Evolutionary conservation across 2,329 filamentous ascomycete genomes (phyloP).

Genomic region (Aureobasidium melanogenum): DNA sequence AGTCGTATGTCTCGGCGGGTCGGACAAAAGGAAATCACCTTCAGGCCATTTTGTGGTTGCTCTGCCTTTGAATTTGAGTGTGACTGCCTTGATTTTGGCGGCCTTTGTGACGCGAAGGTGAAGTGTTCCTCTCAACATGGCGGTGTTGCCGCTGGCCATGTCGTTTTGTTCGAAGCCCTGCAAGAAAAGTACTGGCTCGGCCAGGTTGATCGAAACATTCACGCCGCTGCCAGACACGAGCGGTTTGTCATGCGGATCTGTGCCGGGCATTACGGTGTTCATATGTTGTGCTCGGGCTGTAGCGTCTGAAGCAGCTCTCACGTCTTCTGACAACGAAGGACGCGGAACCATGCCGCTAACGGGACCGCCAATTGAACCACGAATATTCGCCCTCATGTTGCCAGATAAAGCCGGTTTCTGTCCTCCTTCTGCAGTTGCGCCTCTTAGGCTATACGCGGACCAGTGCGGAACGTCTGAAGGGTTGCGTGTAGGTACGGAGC

Average conservation of each 20-base stretch:
- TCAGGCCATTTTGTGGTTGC: slow-evolving; percentile 94
- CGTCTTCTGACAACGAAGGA: slow-evolving; percentile 33
- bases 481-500: slow-evolving; percentile 4
- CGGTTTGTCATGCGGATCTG: slow-evolving; percentile 50
- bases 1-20: not conserved
- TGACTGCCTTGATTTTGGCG: slow-evolving; percentile 86
- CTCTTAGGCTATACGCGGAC: not conserved
- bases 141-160: slow-evolving; percentile 56
- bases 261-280: slow-evolving; percentile 21
- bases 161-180: slow-evolving; percentile 69
- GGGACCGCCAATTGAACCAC: slow-evolving; percentile 32
- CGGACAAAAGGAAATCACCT: slow-evolving; percentile 36
- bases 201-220: slow-evolving; percentile 62
- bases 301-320: slow-evolving; percentile 28
- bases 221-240: slow-evolving; percentile 72
- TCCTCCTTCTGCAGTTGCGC: not conserved
- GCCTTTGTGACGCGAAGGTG: slow-evolving; percentile 78
- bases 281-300: slow-evolving; percentile 16
- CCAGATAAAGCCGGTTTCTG: not conserved
- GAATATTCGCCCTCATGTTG: slow-evolving; percentile 29
- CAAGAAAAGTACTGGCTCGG: slow-evolving; percentile 72
- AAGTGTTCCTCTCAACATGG: slow-evolving; percentile 76
- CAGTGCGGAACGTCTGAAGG: slow-evolving; percentile 22
- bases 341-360: slow-evolving; percentile 30
- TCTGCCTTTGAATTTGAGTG: slow-evolving; percentile 74